A percentile compares a stretch with the other conserved stretches of the same genome.
These are phyloP conservation scores for Bipolaris bicolor DNA, from an alignment of 2,329 filamentous ascomycete genomes.

Conservation along the genomic window DNA sequence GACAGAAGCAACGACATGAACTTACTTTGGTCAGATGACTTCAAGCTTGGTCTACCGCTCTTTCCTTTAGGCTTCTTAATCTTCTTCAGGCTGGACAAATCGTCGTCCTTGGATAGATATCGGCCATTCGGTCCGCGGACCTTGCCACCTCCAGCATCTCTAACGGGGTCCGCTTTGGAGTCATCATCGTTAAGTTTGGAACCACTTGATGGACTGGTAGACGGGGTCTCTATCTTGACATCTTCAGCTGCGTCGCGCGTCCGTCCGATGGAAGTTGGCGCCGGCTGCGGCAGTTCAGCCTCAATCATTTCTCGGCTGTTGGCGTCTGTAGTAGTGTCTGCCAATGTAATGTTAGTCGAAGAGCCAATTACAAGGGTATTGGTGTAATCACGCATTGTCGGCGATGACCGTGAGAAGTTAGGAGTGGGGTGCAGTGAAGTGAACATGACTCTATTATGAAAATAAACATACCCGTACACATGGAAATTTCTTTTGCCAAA, in stretches of 20 bases:
- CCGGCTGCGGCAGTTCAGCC: not conserved
- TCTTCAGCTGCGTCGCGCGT: not conserved
- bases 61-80: slow-evolving; percentile 8
- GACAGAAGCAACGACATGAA: not conserved
- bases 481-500: not conserved
- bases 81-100: not conserved
- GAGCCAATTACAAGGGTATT: not conserved
- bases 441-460: not conserved
- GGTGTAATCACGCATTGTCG: not conserved
- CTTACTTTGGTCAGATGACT: not conserved
- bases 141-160: slow-evolving; percentile 21
- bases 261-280: not conserved
- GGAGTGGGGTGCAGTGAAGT: not conserved
- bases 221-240: not conserved
- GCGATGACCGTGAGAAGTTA: not conserved
- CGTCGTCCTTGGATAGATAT: slow-evolving; percentile 15
- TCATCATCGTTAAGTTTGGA: not conserved
- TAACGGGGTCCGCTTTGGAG: slow-evolving; percentile 1
- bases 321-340: not conserved
- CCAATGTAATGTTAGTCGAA: not conserved
- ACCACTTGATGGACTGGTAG: not conserved
- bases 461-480: not conserved
- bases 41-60: not conserved
- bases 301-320: not conserved
- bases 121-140: slow-evolving; percentile 27